phyloP scores from a whole-genome alignment of 768 basidiomycete genomes.

The Macrolepiota dolichaula region DNA sequence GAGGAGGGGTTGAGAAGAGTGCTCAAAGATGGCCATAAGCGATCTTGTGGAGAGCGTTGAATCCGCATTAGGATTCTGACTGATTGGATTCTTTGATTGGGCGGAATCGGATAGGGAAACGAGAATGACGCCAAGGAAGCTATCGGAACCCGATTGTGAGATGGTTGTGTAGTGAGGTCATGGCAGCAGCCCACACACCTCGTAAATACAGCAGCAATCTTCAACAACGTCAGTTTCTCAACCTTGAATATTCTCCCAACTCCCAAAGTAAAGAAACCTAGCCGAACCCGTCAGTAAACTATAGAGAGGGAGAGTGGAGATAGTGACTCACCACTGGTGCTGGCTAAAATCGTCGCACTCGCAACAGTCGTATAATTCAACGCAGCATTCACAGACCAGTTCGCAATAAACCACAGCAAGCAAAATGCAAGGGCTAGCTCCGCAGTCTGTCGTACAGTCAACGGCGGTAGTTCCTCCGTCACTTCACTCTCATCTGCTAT shows the following conservation, averaged over 20 bases:
- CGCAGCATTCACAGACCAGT: slow-evolving; percentile 85
- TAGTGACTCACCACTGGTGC: slow-evolving; percentile 72
- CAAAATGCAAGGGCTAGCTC: slow-evolving; percentile 78
- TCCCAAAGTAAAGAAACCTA: slow-evolving; percentile 91
- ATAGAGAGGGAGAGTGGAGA: not conserved
- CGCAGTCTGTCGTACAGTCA: slow-evolving; percentile 61
- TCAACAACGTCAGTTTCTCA: slow-evolving; percentile 69
- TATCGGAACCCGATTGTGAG: slow-evolving; percentile 3
- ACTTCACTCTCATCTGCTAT: not conserved
- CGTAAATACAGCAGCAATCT: slow-evolving; percentile 71
- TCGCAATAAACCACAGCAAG: slow-evolving; percentile 91
- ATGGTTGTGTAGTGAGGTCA: not conserved
- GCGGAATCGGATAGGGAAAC: slow-evolving; percentile 85
- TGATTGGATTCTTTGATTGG: slow-evolving; percentile 21
- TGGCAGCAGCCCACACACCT: slow-evolving; percentile 47
- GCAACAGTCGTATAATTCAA: slow-evolving; percentile 91
- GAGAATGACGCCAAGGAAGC: slow-evolving; percentile 72
- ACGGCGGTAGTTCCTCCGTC: slow-evolving; percentile 19
- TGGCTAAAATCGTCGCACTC: slow-evolving; percentile 85
- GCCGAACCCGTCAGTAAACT: not conserved
- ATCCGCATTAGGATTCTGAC: slow-evolving; percentile 10
- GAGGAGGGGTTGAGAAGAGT: slow-evolving; percentile 6
- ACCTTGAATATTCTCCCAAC: slow-evolving; percentile 82
- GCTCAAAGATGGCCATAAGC: slow-evolving; percentile 39
- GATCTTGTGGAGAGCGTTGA: slow-evolving; percentile 9